These are phyloP conservation scores for Xylariaceae sp. DNA, from an alignment of 2,329 filamentous ascomycete species.

Conservation along the genomic window DNA sequence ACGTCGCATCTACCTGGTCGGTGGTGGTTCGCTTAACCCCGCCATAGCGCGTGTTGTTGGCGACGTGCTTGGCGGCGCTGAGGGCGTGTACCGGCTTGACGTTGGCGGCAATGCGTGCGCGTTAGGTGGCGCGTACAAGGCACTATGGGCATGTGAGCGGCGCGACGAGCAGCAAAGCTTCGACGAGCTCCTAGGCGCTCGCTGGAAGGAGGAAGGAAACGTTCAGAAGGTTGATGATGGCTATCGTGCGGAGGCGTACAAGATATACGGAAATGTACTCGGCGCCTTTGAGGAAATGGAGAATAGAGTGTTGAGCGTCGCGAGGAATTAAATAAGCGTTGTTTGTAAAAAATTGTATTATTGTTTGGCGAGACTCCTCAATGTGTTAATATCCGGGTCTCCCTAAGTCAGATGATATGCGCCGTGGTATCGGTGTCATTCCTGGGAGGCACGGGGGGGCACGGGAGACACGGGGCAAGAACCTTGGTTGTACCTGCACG, in stretches of 20 bases:
- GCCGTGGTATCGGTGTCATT: neutral
- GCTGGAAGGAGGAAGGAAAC: conserved; percentile 82
- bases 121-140: conserved; percentile 90
- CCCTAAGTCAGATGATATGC: neutral
- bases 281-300: conserved; percentile 45
- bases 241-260: conserved; percentile 69
- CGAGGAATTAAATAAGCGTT: conserved; percentile 25
- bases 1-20: conserved; percentile 57
- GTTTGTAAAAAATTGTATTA: neutral
- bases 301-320: conserved; percentile 28
- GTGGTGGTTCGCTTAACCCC: conserved; percentile 82
- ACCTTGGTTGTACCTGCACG: neutral
- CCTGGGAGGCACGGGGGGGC: neutral
- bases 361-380: neutral
- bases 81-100: conserved; percentile 89
- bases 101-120: conserved; percentile 95
- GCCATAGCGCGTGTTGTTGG: conserved; percentile 82
- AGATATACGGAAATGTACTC: conserved; percentile 71
- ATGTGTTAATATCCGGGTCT: neutral
- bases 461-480: too few relatives aligned
- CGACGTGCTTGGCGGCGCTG: conserved; percentile 79
- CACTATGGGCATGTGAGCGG: conserved; percentile 83
- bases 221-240: conserved; percentile 79
- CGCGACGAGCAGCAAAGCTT: conserved; percentile 57
- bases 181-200: conserved; percentile 74